Percentiles rank a stretch among this genome's conserved stretches.
Evolutionary conservation across 208 protist species (phyloP).

Genomic region (Trypanosoma brucei): DNA sequence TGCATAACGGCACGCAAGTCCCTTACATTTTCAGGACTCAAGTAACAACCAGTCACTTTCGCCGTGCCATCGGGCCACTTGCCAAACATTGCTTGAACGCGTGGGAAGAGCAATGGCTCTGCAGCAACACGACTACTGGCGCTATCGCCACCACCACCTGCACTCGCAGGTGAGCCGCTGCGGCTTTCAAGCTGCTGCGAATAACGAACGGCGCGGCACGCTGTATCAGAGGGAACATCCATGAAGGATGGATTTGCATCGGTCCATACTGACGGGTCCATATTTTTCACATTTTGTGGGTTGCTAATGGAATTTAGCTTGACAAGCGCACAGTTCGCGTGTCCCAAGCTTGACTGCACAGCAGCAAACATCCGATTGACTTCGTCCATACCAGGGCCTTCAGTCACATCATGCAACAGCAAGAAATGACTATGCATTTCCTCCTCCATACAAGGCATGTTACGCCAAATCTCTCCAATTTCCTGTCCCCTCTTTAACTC

Average conservation of each 20-base stretch:
- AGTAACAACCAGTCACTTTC: constrained; percentile 70
- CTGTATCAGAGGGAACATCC: constrained; percentile 49
- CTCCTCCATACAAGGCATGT: constrained; percentile 61
- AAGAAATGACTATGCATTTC: constrained; percentile 68
- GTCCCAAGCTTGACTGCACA: constrained; percentile 47
- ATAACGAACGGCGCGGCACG: constrained; percentile 4
- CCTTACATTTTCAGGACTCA: constrained; percentile 59
- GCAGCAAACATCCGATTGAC: constrained; percentile 33
- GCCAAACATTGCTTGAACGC: constrained; percentile 36
- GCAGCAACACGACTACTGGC: no score
- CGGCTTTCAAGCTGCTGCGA: constrained; percentile 1
- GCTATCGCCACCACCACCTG: no score
- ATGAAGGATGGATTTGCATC: constrained; percentile 55
- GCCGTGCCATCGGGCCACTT: constrained; percentile 40
- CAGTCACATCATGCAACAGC: constrained; percentile 70
- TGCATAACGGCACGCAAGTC: constrained; percentile 60
- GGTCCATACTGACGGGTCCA: constrained; percentile 65
- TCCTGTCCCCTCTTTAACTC: constrained; percentile 30
- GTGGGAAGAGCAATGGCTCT: constrained; percentile 20
- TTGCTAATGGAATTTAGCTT: constrained; percentile 62
- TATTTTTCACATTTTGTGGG: constrained; percentile 39
- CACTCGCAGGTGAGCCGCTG: not conserved
- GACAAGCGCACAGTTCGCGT: constrained; percentile 46
- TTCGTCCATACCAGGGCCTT: constrained; percentile 32
- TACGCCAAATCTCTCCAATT: constrained; percentile 25